Evolutionary conservation across 2,329 filamentous ascomycete species (phyloP).

Genomic region (Aspergillus sp.): DNA sequence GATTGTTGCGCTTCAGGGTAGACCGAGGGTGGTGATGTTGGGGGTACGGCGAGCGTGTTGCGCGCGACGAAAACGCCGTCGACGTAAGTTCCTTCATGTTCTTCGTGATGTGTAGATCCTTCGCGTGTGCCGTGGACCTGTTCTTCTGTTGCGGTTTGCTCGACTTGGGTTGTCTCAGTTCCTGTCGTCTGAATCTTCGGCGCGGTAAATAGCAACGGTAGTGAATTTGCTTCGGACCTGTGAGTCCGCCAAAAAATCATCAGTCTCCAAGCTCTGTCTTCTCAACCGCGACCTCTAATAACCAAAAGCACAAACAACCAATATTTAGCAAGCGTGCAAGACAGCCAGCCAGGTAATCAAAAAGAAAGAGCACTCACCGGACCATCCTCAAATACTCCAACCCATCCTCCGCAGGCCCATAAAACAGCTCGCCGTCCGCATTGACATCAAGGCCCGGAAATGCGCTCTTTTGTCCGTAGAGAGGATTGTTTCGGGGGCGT

Average conservation of each 20-base stretch:
- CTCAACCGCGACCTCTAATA: neutral
- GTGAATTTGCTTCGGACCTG: conserved; percentile 67
- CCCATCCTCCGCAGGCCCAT: conserved; percentile 61
- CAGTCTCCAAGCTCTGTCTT: no score
- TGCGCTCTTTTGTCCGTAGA: conserved; percentile 65
- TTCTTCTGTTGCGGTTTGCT: conserved; percentile 1
- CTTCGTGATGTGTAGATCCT: conserved; percentile 31
- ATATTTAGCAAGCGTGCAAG: conserved; percentile 16
- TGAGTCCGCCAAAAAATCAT: conserved; percentile 9
- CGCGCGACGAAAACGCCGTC: conserved; percentile 73
- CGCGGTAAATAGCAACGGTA: conserved; percentile 66
- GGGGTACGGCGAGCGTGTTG: conserved; percentile 26
- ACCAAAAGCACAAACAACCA: neutral
- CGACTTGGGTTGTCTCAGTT: neutral
- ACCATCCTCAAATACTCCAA: conserved; percentile 65
- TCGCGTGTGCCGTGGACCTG: conserved; percentile 16
- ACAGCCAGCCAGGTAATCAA: conserved; percentile 22
- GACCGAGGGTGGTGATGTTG: neutral
- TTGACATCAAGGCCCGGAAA: conserved; percentile 56
- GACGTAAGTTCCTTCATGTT: conserved; percentile 58
- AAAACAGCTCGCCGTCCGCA: conserved; percentile 52
- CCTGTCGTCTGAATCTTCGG: conserved; percentile 36
- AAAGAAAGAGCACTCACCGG: conserved; percentile 47
- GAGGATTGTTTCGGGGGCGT: conserved; percentile 50
- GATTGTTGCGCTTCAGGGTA: conserved; percentile 51